A percentile compares a stretch with the other conserved stretches of the same genome.
phyloP scores from a whole-genome alignment of 441 rosid genomes.

The Pelargonium australe region DNA sequence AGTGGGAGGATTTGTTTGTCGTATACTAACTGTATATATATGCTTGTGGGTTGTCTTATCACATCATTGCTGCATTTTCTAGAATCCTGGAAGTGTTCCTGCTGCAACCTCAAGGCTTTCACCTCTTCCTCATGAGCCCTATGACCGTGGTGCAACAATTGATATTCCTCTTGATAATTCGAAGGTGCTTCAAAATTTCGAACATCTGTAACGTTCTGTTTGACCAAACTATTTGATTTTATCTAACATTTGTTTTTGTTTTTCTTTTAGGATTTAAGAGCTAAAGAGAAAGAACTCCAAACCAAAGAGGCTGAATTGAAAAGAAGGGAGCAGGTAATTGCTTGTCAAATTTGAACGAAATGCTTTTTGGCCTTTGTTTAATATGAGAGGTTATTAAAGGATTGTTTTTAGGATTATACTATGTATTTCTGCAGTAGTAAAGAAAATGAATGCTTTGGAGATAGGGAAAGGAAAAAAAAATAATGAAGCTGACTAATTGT shows the following conservation, averaged over 20 bases:
- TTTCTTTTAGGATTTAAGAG: slow-evolving; percentile 56
- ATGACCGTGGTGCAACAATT: slow-evolving; percentile 82
- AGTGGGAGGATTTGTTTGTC: not conserved
- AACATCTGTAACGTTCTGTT: slow-evolving; percentile 8
- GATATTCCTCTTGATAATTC: slow-evolving; percentile 77
- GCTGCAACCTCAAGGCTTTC: slow-evolving; percentile 72
- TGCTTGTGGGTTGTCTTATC: slow-evolving; percentile 18
- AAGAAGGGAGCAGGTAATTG: slow-evolving; percentile 70
- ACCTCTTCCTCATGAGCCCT: slow-evolving; percentile 95
- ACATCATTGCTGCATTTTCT: slow-evolving; percentile 22
- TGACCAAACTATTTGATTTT: slow-evolving; percentile 1
- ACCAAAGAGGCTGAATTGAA: slow-evolving; percentile 88
- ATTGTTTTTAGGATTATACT: not conserved
- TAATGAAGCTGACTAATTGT: not conserved
- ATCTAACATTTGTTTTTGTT: slow-evolving; percentile 7
- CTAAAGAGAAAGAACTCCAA: slow-evolving; percentile 84
- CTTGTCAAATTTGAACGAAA: not conserved
- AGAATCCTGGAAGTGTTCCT: slow-evolving; percentile 72
- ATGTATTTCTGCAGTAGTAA: not conserved
- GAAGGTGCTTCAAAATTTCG: slow-evolving; percentile 39
- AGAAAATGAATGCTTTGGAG: slow-evolving; percentile 2
- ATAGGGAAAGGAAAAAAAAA: not conserved
- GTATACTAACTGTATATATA: not conserved
- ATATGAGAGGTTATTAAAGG: not conserved
- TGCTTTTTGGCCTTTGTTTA: not conserved